Evolutionary conservation across 1,284 basidiomycete species (phyloP), one percentile per base, ranked within the genome.

Genomic region (Rhizoctonia solani): DNA sequence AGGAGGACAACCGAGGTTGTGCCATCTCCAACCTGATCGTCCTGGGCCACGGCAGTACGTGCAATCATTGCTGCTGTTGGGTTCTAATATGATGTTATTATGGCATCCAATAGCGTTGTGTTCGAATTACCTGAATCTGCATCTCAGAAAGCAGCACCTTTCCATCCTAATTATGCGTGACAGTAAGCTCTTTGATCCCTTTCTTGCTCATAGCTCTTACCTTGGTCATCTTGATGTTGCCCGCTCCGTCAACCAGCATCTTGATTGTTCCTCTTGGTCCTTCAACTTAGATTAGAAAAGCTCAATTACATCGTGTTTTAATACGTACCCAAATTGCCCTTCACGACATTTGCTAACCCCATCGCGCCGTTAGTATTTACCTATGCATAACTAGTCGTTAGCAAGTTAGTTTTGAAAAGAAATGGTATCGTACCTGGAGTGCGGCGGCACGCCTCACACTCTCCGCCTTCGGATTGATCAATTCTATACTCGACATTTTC

Each of bases 151-250:
- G 84, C 66, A 99, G 81, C 49, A 98, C 96, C 81, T 99, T 99
- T 73, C 97, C 97, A 76, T 99, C 97, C 80, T 82, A 69, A 1
- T 4, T 34, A n/a, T n/a, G n/a, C n/a, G n/a, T n/a, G n/a, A n/a
- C n/a, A n/a, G n/a, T n/a, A n/a, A n/a, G n/a, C n/a, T n/a, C n/a
- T n/a, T n/a, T n/a, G n/a, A n/a, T n/a, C n/a, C n/a, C n/a, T n/a
- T n/a, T n/a, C n/a, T n/a, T n/a, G n/a, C n/a, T n/a, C n/a, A n/a
- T n/a, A n/a, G n/a, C n/a, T n/a, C n/a, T n/a, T 61, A 80, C 81
- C 82, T 99, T 99, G 73, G 97, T 99, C 93, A 99, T 97, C 85
- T 98, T 99, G 79, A 99, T 95, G 82, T 97, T 94, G 14, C 97
- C 97, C n/a, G 95, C 85, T 69, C 97, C 97, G 79, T 99, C 97